Base-by-base conservation (phyloP, 805 yeast genomes). In the Cyberlindnera subsufficiens region DNA sequence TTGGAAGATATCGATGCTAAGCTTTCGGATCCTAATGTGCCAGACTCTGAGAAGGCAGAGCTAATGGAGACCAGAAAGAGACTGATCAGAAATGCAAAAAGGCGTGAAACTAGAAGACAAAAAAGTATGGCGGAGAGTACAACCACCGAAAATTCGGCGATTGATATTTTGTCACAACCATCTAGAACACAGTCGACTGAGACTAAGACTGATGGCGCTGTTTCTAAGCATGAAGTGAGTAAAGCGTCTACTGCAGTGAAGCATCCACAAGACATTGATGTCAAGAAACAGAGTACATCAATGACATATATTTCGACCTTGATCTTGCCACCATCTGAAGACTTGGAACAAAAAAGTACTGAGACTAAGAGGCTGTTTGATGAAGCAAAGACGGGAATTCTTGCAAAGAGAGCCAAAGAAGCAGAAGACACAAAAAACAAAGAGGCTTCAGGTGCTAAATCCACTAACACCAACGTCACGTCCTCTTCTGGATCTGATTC, bases 401-500 rank as follows among this genome's bases (percentile, higher is more conserved):
- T 29, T 25, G 42, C 44, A 6, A 35, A 46, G 45, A 47, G 44
- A 44, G 6, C 27, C 10, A 31, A 39, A 27, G 35, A 35, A n/a
- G 34, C 38, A 9, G 37, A 34, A 5, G 39, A 32, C 18, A 30
- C 22, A 18, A 38, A 20, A 19, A 39, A 38, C 2, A 4, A 7
- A 25, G 18, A 18, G 27, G 27, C 29, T 30, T 6, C 40, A 5
- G 34, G 14, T 10, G 19, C n/a, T 16, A 5, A 18, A 10, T 16
- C 18, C 15, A 8, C 13, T 14, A n/a, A n/a, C 25, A 16, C 30
- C 9, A 35, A 22, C 6, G 31, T 6, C 14, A 11, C 3, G 38
- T 30, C 27, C 29, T 10, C 67, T 60, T 51, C 74, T 56, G 51
- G 68, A 59, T 52, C 76, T 44, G 54, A 67, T 69, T 44, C 76